Conservation (phyloP, 768 basidiomycete species). For the Mycena venus region DNA sequence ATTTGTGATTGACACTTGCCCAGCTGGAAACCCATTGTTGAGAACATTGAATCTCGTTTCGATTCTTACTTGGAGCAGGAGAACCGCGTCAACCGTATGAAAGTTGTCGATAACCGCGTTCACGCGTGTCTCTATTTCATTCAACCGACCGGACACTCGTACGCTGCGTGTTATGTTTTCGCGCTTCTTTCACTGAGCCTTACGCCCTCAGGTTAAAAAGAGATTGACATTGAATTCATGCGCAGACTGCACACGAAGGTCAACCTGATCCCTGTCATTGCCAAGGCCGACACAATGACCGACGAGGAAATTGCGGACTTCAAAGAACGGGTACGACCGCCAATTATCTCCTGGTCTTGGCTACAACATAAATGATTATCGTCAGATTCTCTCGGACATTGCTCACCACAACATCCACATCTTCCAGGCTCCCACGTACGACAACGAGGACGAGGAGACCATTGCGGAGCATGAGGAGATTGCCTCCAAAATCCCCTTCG, state of each 20-base stretch:
- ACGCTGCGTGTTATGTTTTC: constrained; percentile 49
- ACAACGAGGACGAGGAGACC: constrained; percentile 99
- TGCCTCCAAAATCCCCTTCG: constrained; percentile 97
- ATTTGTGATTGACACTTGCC: constrained; percentile 32
- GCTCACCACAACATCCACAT: constrained; percentile 96
- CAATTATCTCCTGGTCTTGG: not conserved
- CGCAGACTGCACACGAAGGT: constrained; percentile 96
- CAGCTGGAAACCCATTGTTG: constrained; percentile 98
- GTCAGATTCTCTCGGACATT: constrained; percentile 95
- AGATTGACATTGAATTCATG: constrained; percentile 99
- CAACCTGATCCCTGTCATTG: constrained; percentile 98
- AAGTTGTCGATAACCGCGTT: constrained; percentile 96
- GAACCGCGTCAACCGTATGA: constrained; percentile 95
- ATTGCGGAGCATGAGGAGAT: constrained; percentile 98
- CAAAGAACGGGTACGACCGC: constrained; percentile 83
- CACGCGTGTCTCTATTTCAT: constrained; percentile 99
- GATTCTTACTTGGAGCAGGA: constrained; percentile 99
- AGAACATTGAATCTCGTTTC: constrained; percentile 98
- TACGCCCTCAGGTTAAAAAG: constrained; percentile 82
- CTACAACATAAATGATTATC: constrained; percentile 4
- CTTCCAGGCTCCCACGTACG: constrained; percentile 97
- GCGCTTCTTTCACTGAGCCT: constrained; percentile 12
- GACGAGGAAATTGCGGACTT: constrained; percentile 95
- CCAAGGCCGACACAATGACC: constrained; percentile 97
- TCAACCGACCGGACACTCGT: constrained; percentile 98